These are phyloP conservation scores for Xylaria castorea DNA, from an alignment of 495 filamentous ascomycete species.

Conservation along the genomic window DNA sequence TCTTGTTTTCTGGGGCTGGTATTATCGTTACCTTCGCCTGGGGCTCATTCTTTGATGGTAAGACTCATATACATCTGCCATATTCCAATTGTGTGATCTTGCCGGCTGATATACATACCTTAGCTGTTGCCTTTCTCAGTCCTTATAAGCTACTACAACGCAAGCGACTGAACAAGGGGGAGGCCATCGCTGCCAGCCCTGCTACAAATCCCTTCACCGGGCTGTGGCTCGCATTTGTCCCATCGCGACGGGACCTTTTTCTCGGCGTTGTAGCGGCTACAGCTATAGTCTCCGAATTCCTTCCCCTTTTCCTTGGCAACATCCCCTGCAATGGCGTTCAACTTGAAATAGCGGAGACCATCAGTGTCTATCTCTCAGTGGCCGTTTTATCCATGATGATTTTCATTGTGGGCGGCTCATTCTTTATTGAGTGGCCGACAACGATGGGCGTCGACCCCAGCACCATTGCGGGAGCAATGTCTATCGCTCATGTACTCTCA, in stretches of 20 bases:
- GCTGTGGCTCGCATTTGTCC: slow-evolving; percentile 29
- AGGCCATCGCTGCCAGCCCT: slow-evolving; percentile 31
- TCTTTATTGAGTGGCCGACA: slow-evolving; percentile 42
- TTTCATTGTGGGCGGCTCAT: slow-evolving; percentile 35
- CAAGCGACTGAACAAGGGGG: slow-evolving; percentile 30
- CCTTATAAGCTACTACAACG: slow-evolving; percentile 36
- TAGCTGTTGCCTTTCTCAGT: slow-evolving; percentile 38
- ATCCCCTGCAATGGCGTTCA: slow-evolving; percentile 41
- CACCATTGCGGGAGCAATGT: slow-evolving; percentile 42
- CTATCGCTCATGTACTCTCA: slow-evolving; percentile 31
- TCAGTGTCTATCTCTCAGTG: slow-evolving; percentile 38
- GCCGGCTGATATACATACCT: slow-evolving; percentile 19
- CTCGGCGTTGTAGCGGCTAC: slow-evolving; percentile 35
- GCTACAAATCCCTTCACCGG: slow-evolving; percentile 43
- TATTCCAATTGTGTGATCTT: not conserved
- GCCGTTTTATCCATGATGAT: slow-evolving; percentile 40
- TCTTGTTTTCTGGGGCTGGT: slow-evolving; percentile 40
- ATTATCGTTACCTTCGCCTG: slow-evolving; percentile 43
- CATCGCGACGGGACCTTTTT: slow-evolving; percentile 36
- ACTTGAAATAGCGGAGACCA: slow-evolving; percentile 31
- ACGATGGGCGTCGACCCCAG: slow-evolving; percentile 43
- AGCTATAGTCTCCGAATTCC: slow-evolving; percentile 38
- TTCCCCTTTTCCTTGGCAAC: slow-evolving; percentile 41
- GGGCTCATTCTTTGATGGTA: slow-evolving; percentile 43
- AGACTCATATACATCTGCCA: slow-evolving; percentile 6